Evolutionary conservation across 2,329 filamentous ascomycete species (phyloP).

Genomic region (Cladosporium sp.): DNA sequence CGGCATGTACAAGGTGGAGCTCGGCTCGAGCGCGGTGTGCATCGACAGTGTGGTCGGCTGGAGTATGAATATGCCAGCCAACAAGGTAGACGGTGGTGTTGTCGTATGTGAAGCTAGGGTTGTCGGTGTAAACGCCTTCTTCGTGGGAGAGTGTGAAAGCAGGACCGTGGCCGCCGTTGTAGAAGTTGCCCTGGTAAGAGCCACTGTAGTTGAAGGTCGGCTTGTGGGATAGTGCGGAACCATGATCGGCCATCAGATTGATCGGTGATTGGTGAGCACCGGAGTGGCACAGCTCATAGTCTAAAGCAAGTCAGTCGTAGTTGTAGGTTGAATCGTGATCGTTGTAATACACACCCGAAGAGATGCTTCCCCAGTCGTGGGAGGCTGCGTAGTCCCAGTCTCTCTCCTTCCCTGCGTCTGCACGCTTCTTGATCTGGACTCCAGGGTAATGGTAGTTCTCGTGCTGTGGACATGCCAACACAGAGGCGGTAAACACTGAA

Average conservation of each 20-base stretch:
- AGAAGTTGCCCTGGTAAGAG: constrained; percentile 44
- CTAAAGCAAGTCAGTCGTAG: constrained; percentile 25
- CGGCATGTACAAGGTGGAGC: constrained; percentile 53
- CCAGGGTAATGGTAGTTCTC: constrained; percentile 18
- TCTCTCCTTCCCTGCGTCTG: constrained; percentile 4
- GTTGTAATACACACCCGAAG: constrained; percentile 20
- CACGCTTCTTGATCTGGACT: constrained; percentile 3
- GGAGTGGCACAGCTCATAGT: constrained; percentile 51
- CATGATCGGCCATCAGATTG: constrained; percentile 44
- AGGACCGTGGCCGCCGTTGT: constrained; percentile 55
- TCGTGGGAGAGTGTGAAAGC: constrained; percentile 45
- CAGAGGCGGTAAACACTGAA: constrained; percentile 8
- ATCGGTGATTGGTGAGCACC: constrained; percentile 57
- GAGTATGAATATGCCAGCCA: constrained; percentile 56
- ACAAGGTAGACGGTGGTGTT: constrained; percentile 51
- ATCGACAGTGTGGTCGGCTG: constrained; percentile 53
- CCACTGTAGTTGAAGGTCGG: constrained; percentile 47
- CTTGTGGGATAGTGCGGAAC: constrained; percentile 45
- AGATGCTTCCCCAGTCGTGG: constrained; percentile 28
- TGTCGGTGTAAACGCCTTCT: constrained; percentile 41
- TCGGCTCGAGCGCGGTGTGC: constrained; percentile 50
- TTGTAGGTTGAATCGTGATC: background rate
- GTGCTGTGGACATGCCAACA: constrained; percentile 16
- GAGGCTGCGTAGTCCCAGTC: constrained; percentile 29
- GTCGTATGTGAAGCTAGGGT: constrained; percentile 50